Conservation (phyloP, 148 eudicot species). For the Fallopia convolvulus region DNA sequence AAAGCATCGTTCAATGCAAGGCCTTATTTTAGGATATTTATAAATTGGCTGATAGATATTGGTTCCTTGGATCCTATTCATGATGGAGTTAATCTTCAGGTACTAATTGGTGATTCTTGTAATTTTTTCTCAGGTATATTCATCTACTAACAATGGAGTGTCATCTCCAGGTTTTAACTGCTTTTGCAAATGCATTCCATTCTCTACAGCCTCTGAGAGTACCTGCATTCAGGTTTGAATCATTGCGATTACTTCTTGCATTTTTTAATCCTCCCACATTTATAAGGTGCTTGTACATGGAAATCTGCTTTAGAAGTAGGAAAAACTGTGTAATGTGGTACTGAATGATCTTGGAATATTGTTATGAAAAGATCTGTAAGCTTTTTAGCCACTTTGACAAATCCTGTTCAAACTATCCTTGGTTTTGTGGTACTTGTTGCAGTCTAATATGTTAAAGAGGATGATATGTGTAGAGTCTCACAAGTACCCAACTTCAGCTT, state of each 20-base stretch:
- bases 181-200: conserved; percentile 89
- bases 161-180: conserved; percentile 60
- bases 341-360: background rate
- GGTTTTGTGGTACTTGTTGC: background rate
- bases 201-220: conserved; percentile 86
- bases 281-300: background rate
- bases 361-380: background rate
- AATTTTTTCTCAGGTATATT: background rate
- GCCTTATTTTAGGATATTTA: conserved; percentile 87
- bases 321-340: background rate
- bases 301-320: background rate
- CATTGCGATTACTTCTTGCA: background rate
- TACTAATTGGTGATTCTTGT: conserved; percentile 17
- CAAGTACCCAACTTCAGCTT: background rate
- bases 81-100: conserved; percentile 89
- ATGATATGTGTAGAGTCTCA: background rate
- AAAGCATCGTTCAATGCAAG: conserved; percentile 74
- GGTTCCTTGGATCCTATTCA: conserved; percentile 66
- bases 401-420: background rate
- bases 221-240: conserved; percentile 71
- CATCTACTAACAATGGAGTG: conserved; percentile 10
- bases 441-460: background rate
- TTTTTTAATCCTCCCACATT: background rate
- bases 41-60: conserved; percentile 72
- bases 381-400: background rate